Evolutionary conservation across 192 early-diverging fungal species (phyloP), one percentile per base, ranked within the genome.

Genomic region (Funneliformis mosseae): DNA sequence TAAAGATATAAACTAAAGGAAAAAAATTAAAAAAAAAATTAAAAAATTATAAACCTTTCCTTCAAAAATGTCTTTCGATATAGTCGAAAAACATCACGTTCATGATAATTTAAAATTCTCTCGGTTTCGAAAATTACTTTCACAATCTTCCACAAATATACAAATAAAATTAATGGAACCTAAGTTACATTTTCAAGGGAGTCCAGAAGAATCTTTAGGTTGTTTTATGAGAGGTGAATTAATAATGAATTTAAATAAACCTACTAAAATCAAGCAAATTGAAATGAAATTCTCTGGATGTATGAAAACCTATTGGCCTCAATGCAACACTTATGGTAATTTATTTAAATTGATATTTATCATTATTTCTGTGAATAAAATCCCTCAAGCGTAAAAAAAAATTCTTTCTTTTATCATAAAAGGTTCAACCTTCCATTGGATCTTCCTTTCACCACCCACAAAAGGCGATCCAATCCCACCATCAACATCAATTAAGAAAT

Each of bases 211-310:
- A 70, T 83, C 88, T 6, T 72, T 81, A 0, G 87, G 88, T 21
- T 83, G 80, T 74, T 61, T 90, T 12, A 75, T 92, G 38, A 85
- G 88, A 78, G 91, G 91, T 8, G 80, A 87, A 3, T 78, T 92
- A 46, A 72, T 85, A 6, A 78, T 91, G 28, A 86, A 85, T 62
- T 69, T 90, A 12, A 59, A 46, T n/a, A 88, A 92, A 61, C 48
- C 87, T 0, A 84, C 85, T 14, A 87, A 88, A 12, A 81, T 91
- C 18, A 88, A 87, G 25, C 83, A 87, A 3, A 83, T 92, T 62
- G 77, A 68, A 46, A 71, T 92, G 9, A 48, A 76, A 12, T 88
- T 92, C 41, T 78, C 39, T 38, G 91, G 91, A n/a, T 86, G 84
- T 33, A 80, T 85, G 48, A 85, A 85, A 64, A 81, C 88, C 2